Conservation (phyloP, 176 grass and related monocot genomes). For the Alloteropsis semialata region DNA sequence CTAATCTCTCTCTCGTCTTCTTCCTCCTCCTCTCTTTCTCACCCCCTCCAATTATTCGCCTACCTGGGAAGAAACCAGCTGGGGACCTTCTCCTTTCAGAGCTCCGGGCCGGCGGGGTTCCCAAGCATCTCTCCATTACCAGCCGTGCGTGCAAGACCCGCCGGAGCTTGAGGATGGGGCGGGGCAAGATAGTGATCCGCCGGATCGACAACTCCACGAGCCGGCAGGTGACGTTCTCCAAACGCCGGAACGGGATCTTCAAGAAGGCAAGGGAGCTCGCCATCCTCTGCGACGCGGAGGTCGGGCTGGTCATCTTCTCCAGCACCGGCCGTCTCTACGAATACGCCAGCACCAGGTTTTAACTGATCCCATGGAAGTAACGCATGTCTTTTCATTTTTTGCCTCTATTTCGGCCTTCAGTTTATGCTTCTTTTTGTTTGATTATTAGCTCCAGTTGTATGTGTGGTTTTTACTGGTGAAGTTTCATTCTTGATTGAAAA, state of each 20-base stretch:
- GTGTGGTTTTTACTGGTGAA: background rate
- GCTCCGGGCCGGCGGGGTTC: slow-evolving; percentile 22
- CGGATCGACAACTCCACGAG: slow-evolving; percentile 95
- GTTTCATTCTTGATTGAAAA: background rate
- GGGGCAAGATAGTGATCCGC: slow-evolving; percentile 86
- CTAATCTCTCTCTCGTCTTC: slow-evolving; percentile 28
- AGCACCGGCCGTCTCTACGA: slow-evolving; percentile 89
- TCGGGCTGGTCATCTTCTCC: slow-evolving; percentile 88
- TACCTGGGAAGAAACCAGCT: slow-evolving; percentile 31
- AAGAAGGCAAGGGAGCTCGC: slow-evolving; percentile 93
- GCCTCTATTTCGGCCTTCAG: background rate
- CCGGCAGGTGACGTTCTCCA: slow-evolving; percentile 92
- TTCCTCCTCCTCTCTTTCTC: slow-evolving; percentile 22
- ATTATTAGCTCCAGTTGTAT: background rate
- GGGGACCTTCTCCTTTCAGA: slow-evolving; percentile 26
- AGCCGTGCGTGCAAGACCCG: background rate
- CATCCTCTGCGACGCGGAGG: slow-evolving; percentile 96
- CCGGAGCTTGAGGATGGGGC: slow-evolving; percentile 53
- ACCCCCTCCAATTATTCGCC: slow-evolving; percentile 29
- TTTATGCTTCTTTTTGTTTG: background rate
- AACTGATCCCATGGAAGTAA: background rate
- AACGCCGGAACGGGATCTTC: slow-evolving; percentile 77
- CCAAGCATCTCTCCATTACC: background rate
- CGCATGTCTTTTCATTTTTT: background rate
- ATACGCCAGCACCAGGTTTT: slow-evolving; percentile 72